phyloP scores from a whole-genome alignment of 805 yeast species.

The Wickerhamiella azyma region DNA sequence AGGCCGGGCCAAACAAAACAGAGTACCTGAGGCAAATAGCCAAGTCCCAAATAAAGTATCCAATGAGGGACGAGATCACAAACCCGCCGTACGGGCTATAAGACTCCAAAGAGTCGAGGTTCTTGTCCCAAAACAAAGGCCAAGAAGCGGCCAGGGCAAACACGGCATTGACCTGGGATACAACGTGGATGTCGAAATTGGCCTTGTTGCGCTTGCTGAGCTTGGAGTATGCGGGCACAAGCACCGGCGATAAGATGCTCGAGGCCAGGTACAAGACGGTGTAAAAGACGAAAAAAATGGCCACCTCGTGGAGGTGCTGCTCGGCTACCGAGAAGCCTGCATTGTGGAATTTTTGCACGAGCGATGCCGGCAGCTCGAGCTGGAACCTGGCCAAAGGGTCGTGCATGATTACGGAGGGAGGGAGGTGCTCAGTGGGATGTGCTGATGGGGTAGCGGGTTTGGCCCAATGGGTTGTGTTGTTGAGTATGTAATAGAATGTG shows the following conservation, averaged over 20 bases:
- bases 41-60: conserved; percentile 89
- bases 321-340: conserved; percentile 23
- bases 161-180: conserved; percentile 72
- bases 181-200: conserved; percentile 84
- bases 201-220: conserved; percentile 34
- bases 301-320: conserved; percentile 50
- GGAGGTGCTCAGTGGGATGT: too few species aligned
- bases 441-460: neutral
- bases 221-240: conserved; percentile 40
- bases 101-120: conserved; percentile 49
- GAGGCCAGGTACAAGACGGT: conserved; percentile 38
- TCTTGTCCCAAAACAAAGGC: conserved; percentile 52
- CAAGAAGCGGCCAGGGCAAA: conserved; percentile 44
- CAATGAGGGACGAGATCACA: conserved; percentile 56
- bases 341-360: conserved; percentile 8
- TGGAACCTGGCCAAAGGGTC: conserved; percentile 17
- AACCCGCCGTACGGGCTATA: conserved; percentile 64
- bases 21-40: conserved; percentile 50
- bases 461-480: too few species aligned
- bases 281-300: conserved; percentile 48
- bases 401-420: neutral
- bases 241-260: conserved; percentile 34
- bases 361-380: conserved; percentile 8
- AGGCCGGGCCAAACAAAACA: conserved; percentile 65
- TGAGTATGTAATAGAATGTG: too few species aligned